A percentile compares a stretch with the other conserved stretches of the same genome.
Conservation (phyloP, 208 protist genomes). For the Wallacemonas sp. region DNA sequence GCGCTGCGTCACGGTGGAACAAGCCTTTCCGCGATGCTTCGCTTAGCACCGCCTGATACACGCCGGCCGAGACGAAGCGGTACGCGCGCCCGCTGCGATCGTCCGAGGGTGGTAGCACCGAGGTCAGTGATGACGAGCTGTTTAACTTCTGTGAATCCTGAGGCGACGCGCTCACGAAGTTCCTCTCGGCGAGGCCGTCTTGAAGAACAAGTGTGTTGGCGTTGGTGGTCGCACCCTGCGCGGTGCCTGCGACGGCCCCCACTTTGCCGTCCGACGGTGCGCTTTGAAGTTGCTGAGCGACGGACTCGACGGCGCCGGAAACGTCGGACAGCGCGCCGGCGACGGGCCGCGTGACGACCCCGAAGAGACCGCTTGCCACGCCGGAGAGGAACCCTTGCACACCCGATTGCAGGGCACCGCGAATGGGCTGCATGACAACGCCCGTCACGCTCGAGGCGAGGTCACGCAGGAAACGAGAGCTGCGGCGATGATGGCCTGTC, state of each 20-base stretch:
- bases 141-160: too few relatives aligned
- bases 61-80: constrained; percentile 3
- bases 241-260: too few relatives aligned
- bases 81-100: not conserved
- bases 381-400: constrained; percentile 57
- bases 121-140: too few relatives aligned
- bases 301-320: constrained; percentile 61
- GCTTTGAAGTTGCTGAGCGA: constrained; percentile 30
- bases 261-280: too few relatives aligned
- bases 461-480: constrained; percentile 24
- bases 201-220: too few relatives aligned
- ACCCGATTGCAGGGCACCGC: constrained; percentile 42
- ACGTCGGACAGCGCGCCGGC: constrained; percentile 61
- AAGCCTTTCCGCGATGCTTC: constrained; percentile 5
- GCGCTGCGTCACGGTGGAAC: constrained; percentile 15
- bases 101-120: not conserved
- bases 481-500: not conserved
- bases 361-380: constrained; percentile 54
- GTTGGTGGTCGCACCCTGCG: too few relatives aligned
- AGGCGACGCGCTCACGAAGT: too few relatives aligned
- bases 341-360: constrained; percentile 56
- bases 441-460: constrained; percentile 43
- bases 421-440: constrained; percentile 40
- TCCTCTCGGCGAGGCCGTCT: too few relatives aligned
- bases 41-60: constrained; percentile 1